Base-by-base conservation (phyloP, 495 filamentous ascomycete genomes). In the Neurospora africana region DNA sequence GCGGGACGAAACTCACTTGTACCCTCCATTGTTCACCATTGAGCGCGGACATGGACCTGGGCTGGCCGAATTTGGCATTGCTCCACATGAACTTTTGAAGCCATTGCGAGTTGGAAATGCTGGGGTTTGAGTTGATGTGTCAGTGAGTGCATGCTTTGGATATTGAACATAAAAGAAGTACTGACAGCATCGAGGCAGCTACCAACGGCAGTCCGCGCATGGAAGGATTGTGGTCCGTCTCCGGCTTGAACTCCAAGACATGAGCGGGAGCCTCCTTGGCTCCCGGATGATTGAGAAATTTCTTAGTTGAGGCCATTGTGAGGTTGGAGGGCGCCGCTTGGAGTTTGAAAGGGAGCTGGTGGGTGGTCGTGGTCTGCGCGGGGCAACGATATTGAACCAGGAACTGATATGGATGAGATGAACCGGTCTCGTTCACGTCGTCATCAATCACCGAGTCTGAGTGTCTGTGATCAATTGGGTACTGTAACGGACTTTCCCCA, bases 1-100 rank as follows among this genome's bases (percentile, higher is more conserved):
- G 21, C 11, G 15, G 19, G 7, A 35, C 43, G 4, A 10, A 13
- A 15, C 72, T 38, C 37, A 81, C 81, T 75, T 93, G 89, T 75
- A 88, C 90, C 58, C 89, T 85, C 61, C 88, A 86, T 17, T 85
- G 77, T 75, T 90, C 89, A 27, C 84, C 73, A 8, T 88, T 81
- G 17, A 97, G 84, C 30, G 86, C 84, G 5, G 82, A 79, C 9
- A 91, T 82, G 39, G 87, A 76, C 69, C 87, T 88, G 37, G 93
- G 84, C 35, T 81, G 76, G 47, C 81, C 84, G 74, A 98, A 93
- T 27, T 90, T 90, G 36, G 92, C 92, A 81, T 93, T 95, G 65
- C 75, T 80, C 91, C 91, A 97, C 27, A 83, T 71, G 5, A 75
- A 74, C 33, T 78, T 78, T 21, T 80, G 79, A 6, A 84, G 5